phyloP scores from a whole-genome alignment of 192 early-diverging fungal genomes.

The Phycomyces nitens region DNA sequence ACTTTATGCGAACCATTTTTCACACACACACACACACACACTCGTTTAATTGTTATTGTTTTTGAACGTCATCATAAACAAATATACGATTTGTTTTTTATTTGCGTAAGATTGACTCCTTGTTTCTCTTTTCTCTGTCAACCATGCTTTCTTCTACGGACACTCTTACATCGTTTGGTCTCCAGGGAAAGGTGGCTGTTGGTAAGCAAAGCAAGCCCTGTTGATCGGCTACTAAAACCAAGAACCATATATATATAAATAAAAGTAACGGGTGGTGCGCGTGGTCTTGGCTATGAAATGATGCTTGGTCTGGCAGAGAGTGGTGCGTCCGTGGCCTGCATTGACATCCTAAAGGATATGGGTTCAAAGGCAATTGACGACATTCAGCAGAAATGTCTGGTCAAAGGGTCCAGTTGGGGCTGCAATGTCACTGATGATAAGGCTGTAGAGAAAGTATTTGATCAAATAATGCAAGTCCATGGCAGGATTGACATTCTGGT shows the following conservation, averaged over 20 bases:
- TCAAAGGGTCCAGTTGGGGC: constrained; percentile 30
- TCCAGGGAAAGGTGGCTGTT: constrained; percentile 32
- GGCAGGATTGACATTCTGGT: constrained; percentile 32
- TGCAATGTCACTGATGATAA: constrained; percentile 34
- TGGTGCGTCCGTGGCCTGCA: constrained; percentile 36
- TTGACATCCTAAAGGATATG: constrained; percentile 20
- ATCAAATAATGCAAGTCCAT: constrained; percentile 27
- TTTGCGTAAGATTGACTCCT: too few relatives aligned
- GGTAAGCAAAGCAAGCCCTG: constrained; percentile 15
- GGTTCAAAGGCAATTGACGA: constrained; percentile 15
- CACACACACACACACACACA: too few relatives aligned
- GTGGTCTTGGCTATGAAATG: constrained; percentile 39
- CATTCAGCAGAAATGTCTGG: constrained; percentile 11
- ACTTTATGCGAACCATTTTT: too few relatives aligned
- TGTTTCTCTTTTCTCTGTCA: too few relatives aligned
- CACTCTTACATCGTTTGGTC: constrained; percentile 1
- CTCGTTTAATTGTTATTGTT: too few relatives aligned
- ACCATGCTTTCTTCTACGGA: too few relatives aligned
- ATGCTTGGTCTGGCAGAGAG: constrained; percentile 35
- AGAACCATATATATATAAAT: too few relatives aligned
- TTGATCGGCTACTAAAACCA: too few relatives aligned
- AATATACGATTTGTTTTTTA: too few relatives aligned
- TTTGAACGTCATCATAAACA: too few relatives aligned
- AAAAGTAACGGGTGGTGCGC: constrained; percentile 38
- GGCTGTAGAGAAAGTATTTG: constrained; percentile 25